Base-by-base conservation (phyloP, 306 rosid species). In the Castanea crenata region DNA sequence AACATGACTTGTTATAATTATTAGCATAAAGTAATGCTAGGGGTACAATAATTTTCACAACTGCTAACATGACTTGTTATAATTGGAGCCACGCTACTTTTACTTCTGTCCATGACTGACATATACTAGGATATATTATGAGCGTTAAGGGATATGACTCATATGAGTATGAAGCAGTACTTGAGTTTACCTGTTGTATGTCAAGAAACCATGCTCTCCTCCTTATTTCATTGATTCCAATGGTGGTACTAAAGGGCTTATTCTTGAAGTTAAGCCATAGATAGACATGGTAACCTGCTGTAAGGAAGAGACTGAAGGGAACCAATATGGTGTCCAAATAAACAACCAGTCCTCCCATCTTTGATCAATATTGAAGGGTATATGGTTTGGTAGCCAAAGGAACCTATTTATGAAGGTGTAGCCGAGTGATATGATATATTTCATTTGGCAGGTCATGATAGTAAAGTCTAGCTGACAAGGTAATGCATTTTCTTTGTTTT, bases 321-420 rank as follows among this genome's bases (percentile, higher is more conserved):
- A 89, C 70, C 83, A 94, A 83, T 13, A 91, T 80, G 79, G 88
- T 87, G 73, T 94, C 97, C 58, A 92, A 44, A 76, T 83, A 92
- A 71, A 76, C 64, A 59, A 78, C 52, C 34, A 79, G 76, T 46
- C 77, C 88, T 52, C 79, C 88, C 92, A 93, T 93, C 2, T 74
- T 78, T 57, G 57, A 10, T 61, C 15, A 38, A 75, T 59, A 41
- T 41, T 8, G 14, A 76, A 51, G 80, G 27, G 27, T 25, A 25
- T 25, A 32, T 64, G 46, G 5, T 19, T 67, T 19, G 27, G 25
- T 34, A 18, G 16, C 52, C 16, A 19, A 67, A 35, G 52, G 51
- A 67, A 25, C 4, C 52, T 35, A 67, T 67, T 67, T 67, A 38
- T 67, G 7, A 64, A 32, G 44, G 20, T 32, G 1, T 64, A 11